Evolutionary conservation across 192 early-diverging fungal genomes (phyloP), one percentile per base, ranked within the genome.

Genomic region (Spizellomyces sp.): DNA sequence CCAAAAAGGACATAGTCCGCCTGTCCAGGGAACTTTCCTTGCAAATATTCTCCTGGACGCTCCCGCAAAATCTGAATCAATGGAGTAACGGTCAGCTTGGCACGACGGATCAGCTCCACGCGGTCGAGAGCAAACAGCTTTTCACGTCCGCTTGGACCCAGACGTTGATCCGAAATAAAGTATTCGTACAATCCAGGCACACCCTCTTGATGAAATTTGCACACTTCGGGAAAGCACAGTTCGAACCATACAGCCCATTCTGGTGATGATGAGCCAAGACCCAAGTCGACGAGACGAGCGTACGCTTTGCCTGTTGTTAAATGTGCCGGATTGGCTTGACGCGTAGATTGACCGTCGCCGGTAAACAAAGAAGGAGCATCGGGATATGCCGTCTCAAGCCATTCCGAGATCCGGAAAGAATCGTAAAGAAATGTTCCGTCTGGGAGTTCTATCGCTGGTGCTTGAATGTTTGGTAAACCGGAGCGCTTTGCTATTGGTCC

Each of bases 331-430:
- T 61, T 36, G 19, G 62, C 9, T 14, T 63, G 59, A 36, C n/a
- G 9, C 8, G 45, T 48, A 12, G 59, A 36, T 36, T 22, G n/a
- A 19, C 42, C 43, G 61, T 15, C 19, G 14, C 71, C 71, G 10
- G 71, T 48, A 50, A 77, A 77, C 12, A 77, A 60, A 4, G 72
- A 76, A 14, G 76, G 76, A 8, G 21, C 46, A 46, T 77, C 72
- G 88, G 88, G 88, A 58, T 83, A 89, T 10, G 71, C 80, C 41
- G 75, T 75, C 10, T 90, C 88, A 5, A 90, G 74, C 55, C 86
- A 89, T 21, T 81, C 67, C 4, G 86, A 84, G 64, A 90, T 90
- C 0, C 75, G 64, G 67, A 79, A 81, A 6, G 86, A 87, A 42
- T 87, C 88, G 36, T 46, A 62, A 60, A 77, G 64, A 8, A 77